A percentile compares a stretch with the other conserved stretches of the same genome.
phyloP scores from a whole-genome alignment of 306 rosid species.

The Dicorynia guianensis region DNA sequence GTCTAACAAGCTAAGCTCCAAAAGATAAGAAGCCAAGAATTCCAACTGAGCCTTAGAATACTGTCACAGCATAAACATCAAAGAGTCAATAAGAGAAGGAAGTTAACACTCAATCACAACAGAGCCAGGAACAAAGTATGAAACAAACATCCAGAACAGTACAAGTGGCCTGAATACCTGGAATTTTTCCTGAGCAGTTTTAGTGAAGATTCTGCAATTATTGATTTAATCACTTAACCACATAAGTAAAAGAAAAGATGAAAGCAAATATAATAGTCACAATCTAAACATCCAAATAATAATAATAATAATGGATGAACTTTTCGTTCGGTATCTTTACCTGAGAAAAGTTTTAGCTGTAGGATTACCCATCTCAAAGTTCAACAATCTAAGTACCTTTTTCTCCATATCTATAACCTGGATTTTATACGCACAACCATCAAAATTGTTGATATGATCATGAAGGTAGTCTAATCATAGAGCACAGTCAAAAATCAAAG shows the following conservation, averaged over 20 bases:
- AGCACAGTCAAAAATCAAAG: background rate
- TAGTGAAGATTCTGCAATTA: slow-evolving; percentile 40
- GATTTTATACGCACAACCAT: background rate
- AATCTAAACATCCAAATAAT: background rate
- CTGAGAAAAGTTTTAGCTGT: slow-evolving; percentile 55
- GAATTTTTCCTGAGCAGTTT: slow-evolving; percentile 39
- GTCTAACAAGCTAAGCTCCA: slow-evolving; percentile 56
- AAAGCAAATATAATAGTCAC: background rate
- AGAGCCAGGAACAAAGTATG: background rate
- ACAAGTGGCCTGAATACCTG: slow-evolving; percentile 11
- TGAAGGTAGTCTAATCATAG: background rate
- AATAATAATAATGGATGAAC: background rate
- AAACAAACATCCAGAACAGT: background rate
- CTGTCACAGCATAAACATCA: slow-evolving; percentile 32
- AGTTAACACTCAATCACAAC: background rate
- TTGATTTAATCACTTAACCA: background rate
- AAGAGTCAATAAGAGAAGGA: slow-evolving; percentile 2
- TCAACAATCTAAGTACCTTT: slow-evolving; percentile 37
- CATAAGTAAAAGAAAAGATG: background rate
- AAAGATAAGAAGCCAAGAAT: slow-evolving; percentile 54
- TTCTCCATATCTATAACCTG: slow-evolving; percentile 58
- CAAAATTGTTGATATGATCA: background rate
- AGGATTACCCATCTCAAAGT: slow-evolving; percentile 45
- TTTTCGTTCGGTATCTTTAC: slow-evolving; percentile 30
- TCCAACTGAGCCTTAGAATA: slow-evolving; percentile 36